These are phyloP conservation scores for Boletus coccyginus DNA, from an alignment of 768 basidiomycete species.

Conservation along the genomic window DNA sequence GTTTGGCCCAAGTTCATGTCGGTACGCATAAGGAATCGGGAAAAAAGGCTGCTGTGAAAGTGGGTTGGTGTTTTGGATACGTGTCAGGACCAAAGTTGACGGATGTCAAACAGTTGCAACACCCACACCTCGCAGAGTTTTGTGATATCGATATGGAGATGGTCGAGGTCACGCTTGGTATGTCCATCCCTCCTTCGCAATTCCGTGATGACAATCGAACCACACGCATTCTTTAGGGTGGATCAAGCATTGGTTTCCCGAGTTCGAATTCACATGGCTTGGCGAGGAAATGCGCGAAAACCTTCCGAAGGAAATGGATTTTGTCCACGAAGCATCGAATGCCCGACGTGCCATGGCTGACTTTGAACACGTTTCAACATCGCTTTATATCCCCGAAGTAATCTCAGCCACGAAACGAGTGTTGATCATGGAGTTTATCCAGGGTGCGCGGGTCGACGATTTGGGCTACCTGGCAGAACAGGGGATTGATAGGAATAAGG, in stretches of 20 bases:
- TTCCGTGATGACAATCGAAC: background rate
- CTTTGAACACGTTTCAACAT: constrained; percentile 68
- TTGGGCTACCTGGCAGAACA: constrained; percentile 75
- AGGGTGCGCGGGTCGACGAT: constrained; percentile 88
- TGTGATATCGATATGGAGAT: constrained; percentile 87
- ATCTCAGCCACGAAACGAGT: constrained; percentile 80
- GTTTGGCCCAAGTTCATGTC: constrained; percentile 93
- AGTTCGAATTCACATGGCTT: constrained; percentile 94
- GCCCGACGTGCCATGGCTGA: constrained; percentile 67
- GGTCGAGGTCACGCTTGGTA: constrained; percentile 72
- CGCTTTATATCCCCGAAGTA: constrained; percentile 86
- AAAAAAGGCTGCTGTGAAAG: constrained; percentile 83
- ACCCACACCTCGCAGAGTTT: constrained; percentile 91
- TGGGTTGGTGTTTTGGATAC: constrained; percentile 27
- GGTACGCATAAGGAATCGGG: constrained; percentile 72
- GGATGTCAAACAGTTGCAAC: constrained; percentile 59
- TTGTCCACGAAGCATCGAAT: constrained; percentile 85
- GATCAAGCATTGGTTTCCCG: constrained; percentile 92
- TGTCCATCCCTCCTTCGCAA: constrained; percentile 10
- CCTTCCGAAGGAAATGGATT: constrained; percentile 93
- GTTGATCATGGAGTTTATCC: constrained; percentile 92
- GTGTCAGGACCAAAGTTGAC: constrained; percentile 2
- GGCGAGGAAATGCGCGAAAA: constrained; percentile 93
- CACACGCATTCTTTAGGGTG: constrained; percentile 45
- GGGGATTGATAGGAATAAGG: constrained; percentile 90